Base-by-base conservation (phyloP, 106 monocot genomes). In the Acanthochlamys bracteata region DNA sequence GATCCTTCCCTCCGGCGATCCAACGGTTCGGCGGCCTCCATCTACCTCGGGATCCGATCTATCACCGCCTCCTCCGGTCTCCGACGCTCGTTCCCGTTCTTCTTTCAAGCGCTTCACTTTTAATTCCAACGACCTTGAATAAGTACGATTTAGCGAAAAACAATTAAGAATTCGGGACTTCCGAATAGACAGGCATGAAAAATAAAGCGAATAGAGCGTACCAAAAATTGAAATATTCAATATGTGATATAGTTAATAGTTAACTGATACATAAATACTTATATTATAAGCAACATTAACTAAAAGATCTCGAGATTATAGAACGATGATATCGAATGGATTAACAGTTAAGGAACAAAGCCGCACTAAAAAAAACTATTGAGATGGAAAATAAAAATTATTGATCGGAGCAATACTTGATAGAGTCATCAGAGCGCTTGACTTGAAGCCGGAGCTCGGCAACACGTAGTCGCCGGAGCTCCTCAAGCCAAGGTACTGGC, bases 371-470 rank as follows among this genome's bases (percentile, higher is more conserved):
- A 67, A 63, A 64, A 52, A 13, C 8, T 25, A 22, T 23, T 56
- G 68, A 71, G 41, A 23, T n/a, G 25, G 26, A 19, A 52, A 20
- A 42, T 40, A 55, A 11, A 57, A 7, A 57, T 57, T 9, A 39
- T 19, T 63, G 70, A 70, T 60, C 42, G 26, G 11, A 57, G 25
- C 27, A 47, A 46, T 96, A 91, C 96, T 59, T 79, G 80, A 98
- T 98, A 25, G 88, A 92, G 22, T 73, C 69, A 67, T 98, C 98
- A 70, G 64, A 69, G 41, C 77, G 73, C 52, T 92, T 65, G 66
- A 98, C 83, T 72, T 92, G 88, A 14, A 78, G 88, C 39, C 88
- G 87, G 78, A 98, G 88, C 74, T 98, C 98, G 64, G 80, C 77
- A 56, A 82, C 77, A 14, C 77, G 69, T 24, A 73, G 59, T 52